Conservation (phyloP, 2,329 filamentous ascomycete species). For the Aspergillus aculeatinus region DNA sequence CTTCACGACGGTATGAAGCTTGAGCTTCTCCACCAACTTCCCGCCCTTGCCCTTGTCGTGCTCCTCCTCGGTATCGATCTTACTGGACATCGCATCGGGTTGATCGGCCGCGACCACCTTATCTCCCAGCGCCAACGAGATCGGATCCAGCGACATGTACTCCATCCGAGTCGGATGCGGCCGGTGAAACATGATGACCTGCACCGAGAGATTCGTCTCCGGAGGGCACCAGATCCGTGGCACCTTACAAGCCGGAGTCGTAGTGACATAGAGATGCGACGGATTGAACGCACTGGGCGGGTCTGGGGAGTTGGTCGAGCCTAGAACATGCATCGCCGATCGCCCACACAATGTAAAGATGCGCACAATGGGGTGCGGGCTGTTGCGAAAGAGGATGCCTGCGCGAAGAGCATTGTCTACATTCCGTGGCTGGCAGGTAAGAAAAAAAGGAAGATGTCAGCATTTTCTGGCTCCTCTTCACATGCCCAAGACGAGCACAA, state of each 20-base stretch:
- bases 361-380: slow-evolving; percentile 73
- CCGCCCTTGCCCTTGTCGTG: slow-evolving; percentile 63
- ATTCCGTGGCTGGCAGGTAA: slow-evolving; percentile 59
- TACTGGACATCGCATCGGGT: slow-evolving; percentile 45
- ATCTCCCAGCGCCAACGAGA: slow-evolving; percentile 79
- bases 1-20: slow-evolving; percentile 78
- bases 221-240: slow-evolving; percentile 70
- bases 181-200: slow-evolving; percentile 85
- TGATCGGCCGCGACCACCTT: slow-evolving; percentile 52
- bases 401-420: slow-evolving; percentile 86
- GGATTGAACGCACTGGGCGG: slow-evolving; percentile 58
- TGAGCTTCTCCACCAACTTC: slow-evolving; percentile 79
- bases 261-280: slow-evolving; percentile 66
- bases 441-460: background rate
- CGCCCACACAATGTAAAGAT: slow-evolving; percentile 85
- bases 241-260: slow-evolving; percentile 51
- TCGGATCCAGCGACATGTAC: slow-evolving; percentile 88
- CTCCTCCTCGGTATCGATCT: slow-evolving; percentile 72
- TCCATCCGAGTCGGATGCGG: slow-evolving; percentile 89
- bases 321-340: slow-evolving; percentile 79
- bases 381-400: slow-evolving; percentile 79
- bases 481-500: background rate
- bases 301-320: slow-evolving; percentile 67
- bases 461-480: background rate
- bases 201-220: slow-evolving; percentile 69